phyloP scores from a whole-genome alignment of 495 filamentous ascomycete species.

The Hyaloscypha bicolor region DNA sequence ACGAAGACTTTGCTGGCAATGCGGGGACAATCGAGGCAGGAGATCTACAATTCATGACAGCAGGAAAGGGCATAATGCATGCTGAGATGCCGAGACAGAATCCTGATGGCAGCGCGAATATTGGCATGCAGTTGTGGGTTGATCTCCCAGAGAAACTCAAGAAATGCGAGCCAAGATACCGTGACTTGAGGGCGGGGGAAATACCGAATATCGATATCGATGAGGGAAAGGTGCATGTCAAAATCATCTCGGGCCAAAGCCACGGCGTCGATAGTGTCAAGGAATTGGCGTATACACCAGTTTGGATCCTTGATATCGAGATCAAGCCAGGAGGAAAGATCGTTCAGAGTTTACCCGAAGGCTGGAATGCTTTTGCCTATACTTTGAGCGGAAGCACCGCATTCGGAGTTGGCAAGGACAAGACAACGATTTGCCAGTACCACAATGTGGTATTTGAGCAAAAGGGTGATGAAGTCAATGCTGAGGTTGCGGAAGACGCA shows the following conservation, averaged over 20 bases:
- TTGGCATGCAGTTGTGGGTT: constrained; percentile 95
- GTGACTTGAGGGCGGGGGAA: constrained; percentile 75
- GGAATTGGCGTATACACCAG: constrained; percentile 91
- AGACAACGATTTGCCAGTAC: constrained; percentile 64
- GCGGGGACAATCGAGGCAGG: constrained; percentile 81
- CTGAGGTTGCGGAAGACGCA: constrained; percentile 68
- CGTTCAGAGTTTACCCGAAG: constrained; percentile 70
- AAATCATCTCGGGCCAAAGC: constrained; percentile 84
- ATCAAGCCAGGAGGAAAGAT: constrained; percentile 78
- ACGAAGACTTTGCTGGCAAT: constrained; percentile 94
- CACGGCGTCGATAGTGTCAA: constrained; percentile 84
- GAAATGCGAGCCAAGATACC: constrained; percentile 86
- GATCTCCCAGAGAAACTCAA: constrained; percentile 84
- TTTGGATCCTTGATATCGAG: constrained; percentile 90
- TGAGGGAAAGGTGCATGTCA: constrained; percentile 72
- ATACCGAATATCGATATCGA: constrained; percentile 73
- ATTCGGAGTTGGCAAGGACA: constrained; percentile 62
- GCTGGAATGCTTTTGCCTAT: constrained; percentile 93
- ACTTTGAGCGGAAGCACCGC: constrained; percentile 68
- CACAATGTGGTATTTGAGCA: constrained; percentile 92
- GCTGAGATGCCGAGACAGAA: constrained; percentile 93
- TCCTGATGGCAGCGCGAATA: constrained; percentile 71
- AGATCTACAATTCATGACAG: constrained; percentile 97
- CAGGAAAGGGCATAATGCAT: constrained; percentile 90
- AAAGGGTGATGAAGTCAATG: constrained; percentile 71